Conservation (phyloP, 176 grass and related monocot genomes). For the Microstegium vimineum region DNA sequence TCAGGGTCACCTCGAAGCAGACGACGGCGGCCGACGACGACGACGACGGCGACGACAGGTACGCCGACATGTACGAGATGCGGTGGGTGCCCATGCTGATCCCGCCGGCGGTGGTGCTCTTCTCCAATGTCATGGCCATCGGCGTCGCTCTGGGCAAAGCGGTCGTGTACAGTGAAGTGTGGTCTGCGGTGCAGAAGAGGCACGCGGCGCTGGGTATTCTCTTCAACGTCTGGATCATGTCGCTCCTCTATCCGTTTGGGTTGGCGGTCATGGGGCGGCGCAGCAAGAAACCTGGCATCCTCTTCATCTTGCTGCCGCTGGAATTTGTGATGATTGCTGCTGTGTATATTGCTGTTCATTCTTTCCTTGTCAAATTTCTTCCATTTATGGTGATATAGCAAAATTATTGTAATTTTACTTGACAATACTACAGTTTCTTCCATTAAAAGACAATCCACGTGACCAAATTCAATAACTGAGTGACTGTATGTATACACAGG, state of each 20-base stretch:
- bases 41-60: not conserved
- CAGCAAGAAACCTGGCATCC: not conserved
- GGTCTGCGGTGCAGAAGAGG: not conserved
- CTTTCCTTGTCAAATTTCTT: not conserved
- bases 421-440: not conserved
- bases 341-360: not conserved
- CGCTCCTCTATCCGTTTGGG: not conserved
- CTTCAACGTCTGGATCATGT: constrained; percentile 19
- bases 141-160: constrained; percentile 10
- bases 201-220: not conserved
- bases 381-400: constrained; percentile 1
- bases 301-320: not conserved
- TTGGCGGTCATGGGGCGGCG: not conserved
- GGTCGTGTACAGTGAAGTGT: not conserved
- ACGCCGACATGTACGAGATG: not conserved
- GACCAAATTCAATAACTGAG: no score
- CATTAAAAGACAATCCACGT: no score
- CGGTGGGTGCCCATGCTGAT: constrained; percentile 6
- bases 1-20: constrained; percentile 22
- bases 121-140: not conserved
- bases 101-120: not conserved
- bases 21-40: not conserved
- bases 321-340: not conserved
- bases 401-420: not conserved
- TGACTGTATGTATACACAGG: no score